Base-by-base conservation (phyloP, 23 red algal genomes). In the Chondrus crispus region DNA sequence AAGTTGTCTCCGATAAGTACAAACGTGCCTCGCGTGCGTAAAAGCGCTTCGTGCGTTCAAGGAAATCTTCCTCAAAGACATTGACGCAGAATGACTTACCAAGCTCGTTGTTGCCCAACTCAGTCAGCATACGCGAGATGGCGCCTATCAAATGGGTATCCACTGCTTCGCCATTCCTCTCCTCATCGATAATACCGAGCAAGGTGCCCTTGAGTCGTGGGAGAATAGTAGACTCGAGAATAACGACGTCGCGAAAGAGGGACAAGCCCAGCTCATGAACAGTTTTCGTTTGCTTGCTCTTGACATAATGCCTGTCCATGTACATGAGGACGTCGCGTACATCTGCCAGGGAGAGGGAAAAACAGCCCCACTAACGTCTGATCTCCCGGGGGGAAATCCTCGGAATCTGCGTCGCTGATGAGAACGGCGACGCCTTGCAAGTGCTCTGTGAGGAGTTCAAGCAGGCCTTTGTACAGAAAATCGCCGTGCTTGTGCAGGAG, bases 311-410 rank as follows among this genome's bases (percentile, higher is more conserved):
- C 68, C 97, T 91, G 68, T 99, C 97, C 91, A 99, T 91, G 66
- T 99, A 99, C 89, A 99, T 95, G 14, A 99, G 81, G 29, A 99
- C 95, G 50, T 95, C 89, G 49, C 93, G 90, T 26, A 99, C 83
- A 54, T 94, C 74, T 9, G 74, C 55, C 11, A 94, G 83, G 68
- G 72, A 83, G 6, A 95, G 42, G 52, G 77, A 78, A 87, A 95
- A 95, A 85, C 85, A 94, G 9, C 70, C 53, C 97, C 97, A 99
- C 49, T 95, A 87, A 36, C 75, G 71, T 47, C 81, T 62, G 2
- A 99, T 81, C 70, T 92, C 74, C 46, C n/a, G 75, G 33, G 11
- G 91, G 87, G 35, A 99, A 85, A 42, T 29, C 74, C n/a, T 71
- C 88, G 20, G 83, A 81, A 50, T 88, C 69, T 2, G 80, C 46